Conservation (phyloP, 2,329 filamentous ascomycete genomes). For the Cryphonectria nitschkei region DNA sequence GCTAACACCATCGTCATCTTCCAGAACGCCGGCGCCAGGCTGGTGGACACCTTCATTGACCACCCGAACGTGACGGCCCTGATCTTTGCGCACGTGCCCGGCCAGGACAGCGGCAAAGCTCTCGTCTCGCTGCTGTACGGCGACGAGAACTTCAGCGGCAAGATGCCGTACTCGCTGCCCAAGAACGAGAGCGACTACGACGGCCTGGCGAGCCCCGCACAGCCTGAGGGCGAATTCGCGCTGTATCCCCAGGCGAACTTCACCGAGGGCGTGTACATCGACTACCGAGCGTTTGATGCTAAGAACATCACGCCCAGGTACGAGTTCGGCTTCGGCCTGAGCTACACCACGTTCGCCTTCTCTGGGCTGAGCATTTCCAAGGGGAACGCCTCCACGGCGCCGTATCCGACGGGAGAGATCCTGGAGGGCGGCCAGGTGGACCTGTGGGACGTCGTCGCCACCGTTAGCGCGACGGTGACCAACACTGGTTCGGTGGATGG, state of each 20-base stretch:
- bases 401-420: slow-evolving; percentile 45
- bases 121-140: slow-evolving; percentile 62
- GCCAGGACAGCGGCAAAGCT: slow-evolving; percentile 62
- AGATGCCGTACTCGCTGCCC: slow-evolving; percentile 64
- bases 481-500: slow-evolving; percentile 41
- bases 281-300: slow-evolving; percentile 60
- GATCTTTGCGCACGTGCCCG: slow-evolving; percentile 65
- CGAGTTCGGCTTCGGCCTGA: slow-evolving; percentile 60
- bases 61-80: slow-evolving; percentile 66
- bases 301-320: slow-evolving; percentile 52
- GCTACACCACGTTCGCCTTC: slow-evolving; percentile 58
- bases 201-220: slow-evolving; percentile 42
- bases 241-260: slow-evolving; percentile 55
- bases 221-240: slow-evolving; percentile 54
- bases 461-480: slow-evolving; percentile 40
- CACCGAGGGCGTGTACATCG: slow-evolving; percentile 52
- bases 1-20: slow-evolving; percentile 67
- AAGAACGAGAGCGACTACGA: slow-evolving; percentile 59
- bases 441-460: slow-evolving; percentile 50
- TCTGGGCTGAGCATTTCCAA: slow-evolving; percentile 42
- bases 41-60: slow-evolving; percentile 64
- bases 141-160: slow-evolving; percentile 58
- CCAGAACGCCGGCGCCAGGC: slow-evolving; percentile 63
- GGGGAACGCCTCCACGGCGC: slow-evolving; percentile 34
- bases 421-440: slow-evolving; percentile 49